Evolutionary conservation across 1,139 yeast species (phyloP).

Genomic region (Ashbya aceris): DNA sequence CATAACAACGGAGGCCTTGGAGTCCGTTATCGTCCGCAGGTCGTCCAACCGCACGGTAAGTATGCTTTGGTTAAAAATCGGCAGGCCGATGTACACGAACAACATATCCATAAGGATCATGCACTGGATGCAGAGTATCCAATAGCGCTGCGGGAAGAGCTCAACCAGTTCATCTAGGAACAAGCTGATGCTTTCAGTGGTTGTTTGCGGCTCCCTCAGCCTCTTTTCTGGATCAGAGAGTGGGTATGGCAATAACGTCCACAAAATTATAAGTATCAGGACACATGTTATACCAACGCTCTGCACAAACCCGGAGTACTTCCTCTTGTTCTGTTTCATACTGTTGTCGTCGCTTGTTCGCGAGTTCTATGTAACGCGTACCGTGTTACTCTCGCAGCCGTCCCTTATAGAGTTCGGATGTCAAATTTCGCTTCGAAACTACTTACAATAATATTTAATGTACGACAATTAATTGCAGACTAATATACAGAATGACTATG

Average conservation of each 20-base stretch:
- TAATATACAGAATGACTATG: slow-evolving; percentile 3
- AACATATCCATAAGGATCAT: slow-evolving; percentile 49
- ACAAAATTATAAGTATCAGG: slow-evolving; percentile 13
- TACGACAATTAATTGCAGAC: slow-evolving; percentile 1
- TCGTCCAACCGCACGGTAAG: slow-evolving; percentile 53
- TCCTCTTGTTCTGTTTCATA: slow-evolving; percentile 12
- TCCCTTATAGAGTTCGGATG: too few species aligned
- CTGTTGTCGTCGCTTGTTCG: too few species aligned
- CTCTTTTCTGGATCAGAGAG: slow-evolving; percentile 1
- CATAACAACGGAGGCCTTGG: slow-evolving; percentile 45
- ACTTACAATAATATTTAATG: slow-evolving; percentile 4
- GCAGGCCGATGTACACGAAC: slow-evolving; percentile 60
- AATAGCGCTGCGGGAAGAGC: slow-evolving; percentile 20
- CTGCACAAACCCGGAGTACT: slow-evolving; percentile 23
- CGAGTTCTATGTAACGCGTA: too few species aligned
- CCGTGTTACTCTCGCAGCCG: background rate
- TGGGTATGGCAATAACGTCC: slow-evolving; percentile 19
- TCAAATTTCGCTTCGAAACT: background rate
- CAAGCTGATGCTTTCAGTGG: background rate
- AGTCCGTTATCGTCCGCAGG: slow-evolving; percentile 59
- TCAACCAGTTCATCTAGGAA: slow-evolving; percentile 14
- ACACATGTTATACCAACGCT: slow-evolving; percentile 18
- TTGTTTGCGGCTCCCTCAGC: slow-evolving; percentile 3
- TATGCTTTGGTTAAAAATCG: slow-evolving; percentile 64
- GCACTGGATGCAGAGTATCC: slow-evolving; percentile 21